These are phyloP conservation scores for Immersiella caudata DNA, from an alignment of 495 filamentous ascomycete genomes.

Conservation along the genomic window DNA sequence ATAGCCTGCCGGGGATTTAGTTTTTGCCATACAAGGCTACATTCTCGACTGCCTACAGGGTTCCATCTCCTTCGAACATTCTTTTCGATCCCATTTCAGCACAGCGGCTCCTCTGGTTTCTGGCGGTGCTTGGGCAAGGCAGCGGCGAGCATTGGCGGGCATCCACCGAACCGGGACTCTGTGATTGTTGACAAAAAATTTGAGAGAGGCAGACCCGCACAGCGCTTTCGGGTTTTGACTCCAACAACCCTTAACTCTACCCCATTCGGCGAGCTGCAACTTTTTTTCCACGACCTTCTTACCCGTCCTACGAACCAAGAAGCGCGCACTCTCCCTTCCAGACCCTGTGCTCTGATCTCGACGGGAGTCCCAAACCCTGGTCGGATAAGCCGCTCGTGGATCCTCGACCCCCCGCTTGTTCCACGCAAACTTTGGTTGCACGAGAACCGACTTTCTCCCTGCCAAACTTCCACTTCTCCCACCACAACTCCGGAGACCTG, in stretches of 20 bases:
- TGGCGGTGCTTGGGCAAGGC: slow-evolving; percentile 19
- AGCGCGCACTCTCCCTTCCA: slow-evolving; percentile 15
- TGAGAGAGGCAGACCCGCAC: slow-evolving; percentile 33
- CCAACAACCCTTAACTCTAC: neutral
- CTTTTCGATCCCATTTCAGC: neutral
- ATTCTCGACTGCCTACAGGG: slow-evolving; percentile 17
- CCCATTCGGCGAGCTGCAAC: slow-evolving; percentile 12
- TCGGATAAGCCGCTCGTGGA: slow-evolving; percentile 36
- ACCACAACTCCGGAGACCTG: slow-evolving; percentile 25
- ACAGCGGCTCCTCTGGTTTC: slow-evolving; percentile 13
- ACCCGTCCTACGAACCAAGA: neutral
- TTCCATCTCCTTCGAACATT: slow-evolving; percentile 17
- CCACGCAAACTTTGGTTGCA: slow-evolving; percentile 43
- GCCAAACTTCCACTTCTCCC: slow-evolving; percentile 32
- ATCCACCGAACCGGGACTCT: slow-evolving; percentile 28
- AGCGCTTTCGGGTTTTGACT: slow-evolving; percentile 11
- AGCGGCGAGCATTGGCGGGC: slow-evolving; percentile 30
- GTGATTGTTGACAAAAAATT: slow-evolving; percentile 42
- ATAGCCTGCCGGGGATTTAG: neutral
- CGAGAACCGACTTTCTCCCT: slow-evolving; percentile 36
- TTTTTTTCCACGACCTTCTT: slow-evolving; percentile 17
- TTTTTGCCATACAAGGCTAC: neutral
- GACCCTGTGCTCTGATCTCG: slow-evolving; percentile 22
- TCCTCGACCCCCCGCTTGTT: slow-evolving; percentile 39
- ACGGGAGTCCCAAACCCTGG: slow-evolving; percentile 22